These are phyloP conservation scores for Penicillium aurantiogriseum DNA, from an alignment of 2,329 filamentous ascomycete genomes.

Conservation along the genomic window DNA sequence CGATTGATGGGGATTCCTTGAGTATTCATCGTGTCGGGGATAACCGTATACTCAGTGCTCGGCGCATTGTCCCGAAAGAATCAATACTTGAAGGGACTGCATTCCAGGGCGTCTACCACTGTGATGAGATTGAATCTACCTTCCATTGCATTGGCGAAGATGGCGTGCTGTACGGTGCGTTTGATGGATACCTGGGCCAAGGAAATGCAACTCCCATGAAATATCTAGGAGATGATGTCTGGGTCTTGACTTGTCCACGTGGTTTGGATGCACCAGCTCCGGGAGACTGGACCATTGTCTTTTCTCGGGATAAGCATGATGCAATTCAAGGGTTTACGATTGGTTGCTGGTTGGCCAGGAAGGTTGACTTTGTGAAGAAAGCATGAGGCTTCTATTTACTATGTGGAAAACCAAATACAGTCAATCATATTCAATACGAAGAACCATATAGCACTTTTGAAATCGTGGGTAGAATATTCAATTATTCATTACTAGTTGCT, in stretches of 20 bases:
- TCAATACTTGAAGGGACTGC: constrained; percentile 5
- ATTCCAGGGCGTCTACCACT: constrained; percentile 36
- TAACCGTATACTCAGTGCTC: constrained; percentile 28
- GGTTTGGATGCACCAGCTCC: constrained; percentile 45
- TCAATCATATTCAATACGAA: neutral
- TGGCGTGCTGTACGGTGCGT: constrained; percentile 44
- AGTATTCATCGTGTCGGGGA: constrained; percentile 29
- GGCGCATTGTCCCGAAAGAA: constrained; percentile 19
- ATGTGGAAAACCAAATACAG: neutral
- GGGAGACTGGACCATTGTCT: constrained; percentile 46
- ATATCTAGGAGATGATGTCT: constrained; percentile 42
- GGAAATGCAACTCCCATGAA: constrained; percentile 41
- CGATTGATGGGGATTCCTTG: constrained; percentile 33
- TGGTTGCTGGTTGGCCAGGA: constrained; percentile 45
- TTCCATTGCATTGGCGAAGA: constrained; percentile 37
- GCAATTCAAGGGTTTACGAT: constrained; percentile 31
- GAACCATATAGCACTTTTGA: too few species aligned
- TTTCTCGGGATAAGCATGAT: constrained; percentile 29
- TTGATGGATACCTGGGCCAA: constrained; percentile 44
- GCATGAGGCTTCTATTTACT: neutral
- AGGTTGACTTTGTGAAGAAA: constrained; percentile 17
- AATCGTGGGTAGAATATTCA: neutral
- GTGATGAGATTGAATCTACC: constrained; percentile 38
- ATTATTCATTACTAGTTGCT: too few species aligned
- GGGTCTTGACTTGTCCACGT: constrained; percentile 40